Evolutionary conservation across 768 basidiomycete genomes (phyloP), one percentile per base, ranked within the genome.

Genomic region (Leccinum incarnatum): DNA sequence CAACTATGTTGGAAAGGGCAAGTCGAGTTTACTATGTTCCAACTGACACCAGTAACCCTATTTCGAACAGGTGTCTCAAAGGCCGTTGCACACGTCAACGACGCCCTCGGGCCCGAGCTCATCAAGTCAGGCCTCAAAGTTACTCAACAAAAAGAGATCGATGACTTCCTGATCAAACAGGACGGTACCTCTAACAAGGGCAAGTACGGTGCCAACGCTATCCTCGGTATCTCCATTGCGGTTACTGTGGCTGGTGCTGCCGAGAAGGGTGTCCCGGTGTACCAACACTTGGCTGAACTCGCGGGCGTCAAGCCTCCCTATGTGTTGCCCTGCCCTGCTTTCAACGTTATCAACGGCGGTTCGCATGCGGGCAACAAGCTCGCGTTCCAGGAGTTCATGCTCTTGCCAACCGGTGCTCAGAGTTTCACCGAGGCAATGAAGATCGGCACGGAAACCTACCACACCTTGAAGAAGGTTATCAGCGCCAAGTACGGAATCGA

Each of bases 371-470:
- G 97, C 53, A 99, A 99, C 85, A 95, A 96, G 78, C 91, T 99
- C 63, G 97, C 97, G 40, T 99, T 98, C 92, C 97, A 99, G 78
- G 97, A 99, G 78, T 99, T 99, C 83, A 98, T 99, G 97, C 83
- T 99, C 67, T 83, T 98, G 62, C 96, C 97, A 62, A 95, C 94
- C 61, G 96, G 95, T 54, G 97, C 97, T 53, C 67, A 81, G 17
- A 83, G 83, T 59, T 99, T 98, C 83, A 87, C 91, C 32, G 95
- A 99, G 81, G 95, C 97, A 58, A 88, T 99, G 88, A 96, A 98
- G 80, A 95, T 96, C 60, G 97, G 97, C 61, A 91, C 95, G 10
- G 97, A 99, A 79, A 95, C 93, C 23, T 97, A 97, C 80, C 95
- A 97, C 82, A 91, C 89, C 64, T 82, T 98, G 72, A 99, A 99